Evolutionary conservation across 2,329 filamentous ascomycete genomes (phyloP).

Genomic region (Periconia sp.): DNA sequence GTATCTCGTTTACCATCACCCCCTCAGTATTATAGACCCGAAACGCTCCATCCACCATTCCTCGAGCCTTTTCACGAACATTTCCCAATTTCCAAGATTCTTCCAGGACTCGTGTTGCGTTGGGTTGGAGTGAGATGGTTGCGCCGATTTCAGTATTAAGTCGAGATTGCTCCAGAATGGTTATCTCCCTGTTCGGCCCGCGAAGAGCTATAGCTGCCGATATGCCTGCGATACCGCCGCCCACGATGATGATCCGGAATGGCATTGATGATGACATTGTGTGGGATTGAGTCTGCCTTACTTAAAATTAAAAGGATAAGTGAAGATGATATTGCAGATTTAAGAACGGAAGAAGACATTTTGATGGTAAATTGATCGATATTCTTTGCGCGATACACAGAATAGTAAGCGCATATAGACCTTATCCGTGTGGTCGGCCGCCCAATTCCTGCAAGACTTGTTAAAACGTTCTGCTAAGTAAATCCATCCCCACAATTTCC

Average conservation of each 20-base stretch:
- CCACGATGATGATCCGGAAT: conserved; percentile 37
- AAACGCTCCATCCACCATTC: conserved; percentile 42
- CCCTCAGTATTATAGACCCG: conserved; percentile 39
- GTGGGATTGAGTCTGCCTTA: not conserved
- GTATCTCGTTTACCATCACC: conserved; percentile 34
- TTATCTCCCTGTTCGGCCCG: conserved; percentile 33
- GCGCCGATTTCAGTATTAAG: conserved; percentile 44
- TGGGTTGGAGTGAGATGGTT: conserved; percentile 47
- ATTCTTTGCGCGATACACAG: too few species aligned
- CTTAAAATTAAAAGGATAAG: not conserved
- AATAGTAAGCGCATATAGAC: too few species aligned
- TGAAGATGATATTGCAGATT: too few species aligned
- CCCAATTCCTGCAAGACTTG: too few species aligned
- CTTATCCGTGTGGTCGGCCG: too few species aligned
- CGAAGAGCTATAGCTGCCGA: conserved; percentile 41
- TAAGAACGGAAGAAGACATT: too few species aligned
- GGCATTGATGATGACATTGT: conserved; percentile 16
- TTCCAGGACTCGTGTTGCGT: conserved; percentile 42
- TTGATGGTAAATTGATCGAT: too few species aligned
- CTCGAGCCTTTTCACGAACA: conserved; percentile 30
- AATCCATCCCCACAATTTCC: too few species aligned
- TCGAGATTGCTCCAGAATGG: conserved; percentile 36
- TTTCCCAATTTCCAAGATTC: conserved; percentile 30
- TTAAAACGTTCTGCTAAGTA: too few species aligned
- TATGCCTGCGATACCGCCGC: conserved; percentile 27